Evolutionary conservation across 2,329 filamentous ascomycete genomes (phyloP), one percentile per base, ranked within the genome.

Genomic region (Aureobasidium sp.): DNA sequence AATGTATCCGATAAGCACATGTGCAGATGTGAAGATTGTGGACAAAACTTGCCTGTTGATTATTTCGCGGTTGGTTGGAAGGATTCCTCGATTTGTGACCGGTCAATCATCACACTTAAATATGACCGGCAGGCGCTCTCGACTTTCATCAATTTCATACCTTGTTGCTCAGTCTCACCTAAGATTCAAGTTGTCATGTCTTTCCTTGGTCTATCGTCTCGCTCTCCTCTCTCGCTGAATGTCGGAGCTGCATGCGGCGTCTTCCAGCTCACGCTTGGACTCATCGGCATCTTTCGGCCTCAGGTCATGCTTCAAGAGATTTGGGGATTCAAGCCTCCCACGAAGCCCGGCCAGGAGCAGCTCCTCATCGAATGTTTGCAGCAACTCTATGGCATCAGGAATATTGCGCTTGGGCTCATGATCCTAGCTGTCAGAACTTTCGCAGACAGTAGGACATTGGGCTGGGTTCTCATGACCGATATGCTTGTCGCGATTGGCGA

Each of bases 251-350:
- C n/a, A 7, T 15, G 8, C 5, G 54, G 54, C 25, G 29, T 58
- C 2, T 58, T 58, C 42, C 42, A 58, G 42, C 32, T 58, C 42
- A 48, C 54, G 42, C 54, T 58, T 21, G 54, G 54, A 37, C 54
- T 58, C 13, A 21, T 13, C 7, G 54, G 42, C 34, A 27, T 58
- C 54, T 37, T 58, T 39, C 42, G 15, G 11, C 54, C 54, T 48
- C 32, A 27, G n/a, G 42, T 34, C n/a, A 37, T 48, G 54, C 42
- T 58, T 7, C 27, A 37, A n/a, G 5, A 47, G 8, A n/a, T 58
- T 5, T 58, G 54, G 42, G 54, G 32, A 8, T 37, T 58, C 42
- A 25, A 48, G 5, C 21, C 8, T 7, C 15, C 54, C 8, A 21
- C 41, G 9, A 34, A 16, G 29, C 16, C 54, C 2, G 25, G 16